Evolutionary conservation across 345 rosid species (phyloP), one percentile per base, ranked within the genome.

Genomic region (Gossypium anomalum): DNA sequence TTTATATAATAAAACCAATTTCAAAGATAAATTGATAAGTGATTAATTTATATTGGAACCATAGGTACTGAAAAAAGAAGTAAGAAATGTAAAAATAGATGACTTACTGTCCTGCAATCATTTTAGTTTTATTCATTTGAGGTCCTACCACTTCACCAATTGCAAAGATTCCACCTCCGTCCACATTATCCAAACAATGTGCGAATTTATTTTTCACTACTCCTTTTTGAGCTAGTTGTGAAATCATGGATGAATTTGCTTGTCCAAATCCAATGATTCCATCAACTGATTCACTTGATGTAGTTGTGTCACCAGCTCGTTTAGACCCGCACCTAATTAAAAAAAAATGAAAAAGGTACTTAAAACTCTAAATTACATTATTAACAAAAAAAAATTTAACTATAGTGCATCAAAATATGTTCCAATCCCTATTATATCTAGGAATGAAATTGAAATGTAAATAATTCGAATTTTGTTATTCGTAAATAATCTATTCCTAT

Each of bases 191-290:
- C 81, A 94, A 78, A 81, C 98, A 94, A 83, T 94, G 98, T 3
- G 97, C 83, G 79, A 92, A 94, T 52, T 76, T 80, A 77, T 74
- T 87, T 82, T 86, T 89, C 2, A 87, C 87, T 49, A 78, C 82
- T 29, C 93, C 92, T 2, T 87, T 72, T 1, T 85, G 78, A 74
- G 98, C 89, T 68, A 94, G 84, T 85, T 94, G 98, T 59, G 98
- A 90, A 81, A 94, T 77, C 77, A 92, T 61, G 66, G 97, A 94
- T 51, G 97, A 84, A 70, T 89, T 90, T 66, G 93, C 68, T 76
- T 94, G 93, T 65, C 98, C 98, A 76, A 94, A 89, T 56, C 98
- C 98, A 83, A 94, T 72, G 70, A 94, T 87, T 17, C 97, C 98
- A 79, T 92, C 97, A 72, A 92, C 81, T 76, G 97, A 94, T 72